Conservation (phyloP, 805 yeast genomes). For the Candida nitratophila region DNA sequence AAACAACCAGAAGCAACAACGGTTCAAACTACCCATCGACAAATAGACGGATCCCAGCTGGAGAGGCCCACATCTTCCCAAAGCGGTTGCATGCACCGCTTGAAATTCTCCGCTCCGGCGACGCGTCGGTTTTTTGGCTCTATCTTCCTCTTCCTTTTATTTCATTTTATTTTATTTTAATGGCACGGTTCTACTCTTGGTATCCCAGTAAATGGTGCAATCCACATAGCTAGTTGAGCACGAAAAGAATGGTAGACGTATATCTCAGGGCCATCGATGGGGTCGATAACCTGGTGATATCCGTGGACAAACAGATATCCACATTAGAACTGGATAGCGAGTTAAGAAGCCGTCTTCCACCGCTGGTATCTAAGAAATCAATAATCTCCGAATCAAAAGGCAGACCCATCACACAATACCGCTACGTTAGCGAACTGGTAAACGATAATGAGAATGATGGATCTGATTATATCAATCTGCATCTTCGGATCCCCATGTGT, state of each 20-base stretch:
- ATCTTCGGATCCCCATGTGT: conserved; percentile 28
- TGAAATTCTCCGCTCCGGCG: no score
- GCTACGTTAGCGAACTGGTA: conserved; percentile 1
- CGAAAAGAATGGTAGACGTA: conserved; percentile 3
- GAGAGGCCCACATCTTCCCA: no score
- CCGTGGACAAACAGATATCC: not conserved
- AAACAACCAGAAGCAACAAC: no score
- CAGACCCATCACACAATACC: conserved; percentile 3
- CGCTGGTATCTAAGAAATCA: conserved; percentile 4
- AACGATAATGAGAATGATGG: not conserved
- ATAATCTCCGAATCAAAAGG: conserved; percentile 11
- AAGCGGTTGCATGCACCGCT: no score
- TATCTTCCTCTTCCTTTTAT: no score
- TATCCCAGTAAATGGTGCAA: no score
- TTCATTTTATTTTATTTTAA: no score
- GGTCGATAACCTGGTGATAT: conserved; percentile 3
- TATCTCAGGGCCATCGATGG: conserved; percentile 12
- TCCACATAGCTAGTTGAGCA: no score
- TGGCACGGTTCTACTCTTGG: no score
- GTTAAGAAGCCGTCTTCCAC: conserved; percentile 7
- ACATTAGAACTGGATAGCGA: conserved; percentile 1
- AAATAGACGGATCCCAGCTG: no score
- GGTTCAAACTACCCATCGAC: no score
- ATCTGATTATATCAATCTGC: conserved; percentile 17
- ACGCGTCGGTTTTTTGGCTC: no score